Base-by-base conservation (phyloP, 1,284 basidiomycete genomes). In the Trametes versicolor region DNA sequence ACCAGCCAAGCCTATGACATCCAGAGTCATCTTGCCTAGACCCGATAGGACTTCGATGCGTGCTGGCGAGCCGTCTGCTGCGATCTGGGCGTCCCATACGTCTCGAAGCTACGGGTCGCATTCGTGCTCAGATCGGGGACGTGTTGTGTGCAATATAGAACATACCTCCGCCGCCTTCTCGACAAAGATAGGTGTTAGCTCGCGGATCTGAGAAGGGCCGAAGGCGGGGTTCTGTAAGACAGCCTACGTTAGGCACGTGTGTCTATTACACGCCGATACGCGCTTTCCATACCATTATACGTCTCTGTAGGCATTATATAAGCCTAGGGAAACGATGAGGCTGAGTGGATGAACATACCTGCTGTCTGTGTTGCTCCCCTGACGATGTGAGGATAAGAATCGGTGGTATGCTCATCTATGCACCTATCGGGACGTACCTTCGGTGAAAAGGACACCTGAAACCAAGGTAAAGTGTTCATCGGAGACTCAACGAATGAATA, bases 171-270 rank as follows among this genome's bases (percentile, higher is more conserved):
- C 67, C 0, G 87, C 75, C 73, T 88, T 88, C 4, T 82, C 78
- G 1, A 86, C 65, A 64, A 90, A 89, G 25, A 88, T 80, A 25
- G 79, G 78, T 0, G 84, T 87, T 0, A 89, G 73, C 48, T 83
- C 84, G 0, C 87, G 79, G 36, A 89, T 81, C 64, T 87, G 84
- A 0, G 80, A 73, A 0, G 81, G 79, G 6, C 86, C 84, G 62
- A 90, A 89, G 0, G 86, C 87, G n/a, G 87, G 87, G 65, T 87
- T 89, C 87, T 75, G 25, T 15, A 12, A 45, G 6, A 32, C 8
- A 21, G 36, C 10, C n/a, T 17, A 13, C 10, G 8, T 2, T 8
- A 19, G 47, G 43, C 15, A 37, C 25, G 27, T n/a, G 21, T 47
- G 9, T 41, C 2, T 2, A 13, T 15, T 23, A 12, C 7, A 23